Evolutionary conservation across 2,329 filamentous ascomycete species (phyloP).

Genomic region (Phaeoacremonium minimum): DNA sequence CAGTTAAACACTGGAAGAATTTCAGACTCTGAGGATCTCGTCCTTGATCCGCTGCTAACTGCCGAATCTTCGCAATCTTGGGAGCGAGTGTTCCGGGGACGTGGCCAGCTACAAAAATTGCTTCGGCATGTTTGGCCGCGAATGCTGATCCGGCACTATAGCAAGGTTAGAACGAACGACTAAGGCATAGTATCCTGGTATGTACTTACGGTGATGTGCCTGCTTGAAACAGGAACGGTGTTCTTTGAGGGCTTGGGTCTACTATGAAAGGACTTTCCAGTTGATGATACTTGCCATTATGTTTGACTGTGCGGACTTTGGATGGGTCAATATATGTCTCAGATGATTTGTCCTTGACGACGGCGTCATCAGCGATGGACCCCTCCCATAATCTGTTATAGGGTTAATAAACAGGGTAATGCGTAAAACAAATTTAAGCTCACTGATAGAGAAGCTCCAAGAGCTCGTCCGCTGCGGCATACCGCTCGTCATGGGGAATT

Average conservation of each 20-base stretch:
- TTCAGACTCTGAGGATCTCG: neutral
- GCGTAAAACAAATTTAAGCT: slow-evolving; percentile 14
- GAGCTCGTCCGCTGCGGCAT: slow-evolving; percentile 15
- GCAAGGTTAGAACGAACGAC: neutral
- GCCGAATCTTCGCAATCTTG: slow-evolving; percentile 53
- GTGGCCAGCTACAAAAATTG: slow-evolving; percentile 58
- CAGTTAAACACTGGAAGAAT: slow-evolving; percentile 1
- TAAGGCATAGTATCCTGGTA: neutral
- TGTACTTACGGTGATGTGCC: neutral
- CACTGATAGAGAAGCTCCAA: slow-evolving; percentile 13
- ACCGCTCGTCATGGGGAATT: slow-evolving; percentile 14
- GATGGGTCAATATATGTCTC: slow-evolving; percentile 7
- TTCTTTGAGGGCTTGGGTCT: neutral
- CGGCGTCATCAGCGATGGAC: slow-evolving; percentile 11
- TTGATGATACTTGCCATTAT: slow-evolving; percentile 4
- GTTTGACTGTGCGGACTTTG: slow-evolving; percentile 9
- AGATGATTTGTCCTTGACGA: slow-evolving; percentile 1
- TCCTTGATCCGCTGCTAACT: slow-evolving; percentile 28
- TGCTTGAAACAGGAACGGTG: neutral
- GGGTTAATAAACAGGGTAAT: neutral
- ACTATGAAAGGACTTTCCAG: neutral
- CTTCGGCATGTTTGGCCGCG: slow-evolving; percentile 60
- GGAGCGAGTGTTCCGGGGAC: slow-evolving; percentile 49
- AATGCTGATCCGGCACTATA: slow-evolving; percentile 52
- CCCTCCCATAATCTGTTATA: slow-evolving; percentile 9